Evolutionary conservation across 371 early-diverging fungal genomes (phyloP).

Genomic region (Mycotypha africana): DNA sequence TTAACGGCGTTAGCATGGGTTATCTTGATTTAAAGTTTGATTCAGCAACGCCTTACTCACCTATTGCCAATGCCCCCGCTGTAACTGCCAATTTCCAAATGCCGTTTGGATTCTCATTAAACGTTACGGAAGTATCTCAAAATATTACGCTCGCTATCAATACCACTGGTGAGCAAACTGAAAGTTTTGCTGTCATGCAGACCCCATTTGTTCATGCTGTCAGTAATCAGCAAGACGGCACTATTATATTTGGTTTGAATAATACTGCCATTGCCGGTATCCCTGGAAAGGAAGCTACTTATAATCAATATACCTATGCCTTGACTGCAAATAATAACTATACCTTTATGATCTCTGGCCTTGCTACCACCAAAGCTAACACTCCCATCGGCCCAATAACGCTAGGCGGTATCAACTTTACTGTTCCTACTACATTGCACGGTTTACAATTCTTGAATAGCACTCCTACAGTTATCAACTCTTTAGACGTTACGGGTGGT

Average conservation of each 20-base stretch:
- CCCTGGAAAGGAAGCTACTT: slow-evolving; percentile 31
- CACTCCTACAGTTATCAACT: slow-evolving; percentile 50
- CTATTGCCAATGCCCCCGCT: slow-evolving; percentile 39
- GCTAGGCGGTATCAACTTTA: slow-evolving; percentile 52
- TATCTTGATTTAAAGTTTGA: slow-evolving; percentile 50
- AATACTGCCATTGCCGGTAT: slow-evolving; percentile 40
- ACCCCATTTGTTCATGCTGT: slow-evolving; percentile 40
- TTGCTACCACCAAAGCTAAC: slow-evolving; percentile 42
- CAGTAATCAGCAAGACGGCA: slow-evolving; percentile 41
- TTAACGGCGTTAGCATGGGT: slow-evolving; percentile 49
- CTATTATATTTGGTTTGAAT: slow-evolving; percentile 42
- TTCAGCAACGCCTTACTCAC: slow-evolving; percentile 41
- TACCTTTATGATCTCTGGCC: slow-evolving; percentile 46
- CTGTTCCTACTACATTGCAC: slow-evolving; percentile 42
- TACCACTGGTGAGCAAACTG: slow-evolving; percentile 11
- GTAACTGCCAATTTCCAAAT: slow-evolving; percentile 48
- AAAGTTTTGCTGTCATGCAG: slow-evolving; percentile 42
- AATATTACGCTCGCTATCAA: slow-evolving; percentile 41
- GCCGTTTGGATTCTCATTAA: slow-evolving; percentile 55
- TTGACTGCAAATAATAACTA: slow-evolving; percentile 39
- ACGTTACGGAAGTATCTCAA: slow-evolving; percentile 49
- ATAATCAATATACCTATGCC: slow-evolving; percentile 44
- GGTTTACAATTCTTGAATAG: slow-evolving; percentile 61
- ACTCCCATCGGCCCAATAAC: slow-evolving; percentile 58
- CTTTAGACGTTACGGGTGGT: slow-evolving; percentile 57